phyloP scores from a whole-genome alignment of 768 basidiomycete species.

The Lenzites betulinus region DNA sequence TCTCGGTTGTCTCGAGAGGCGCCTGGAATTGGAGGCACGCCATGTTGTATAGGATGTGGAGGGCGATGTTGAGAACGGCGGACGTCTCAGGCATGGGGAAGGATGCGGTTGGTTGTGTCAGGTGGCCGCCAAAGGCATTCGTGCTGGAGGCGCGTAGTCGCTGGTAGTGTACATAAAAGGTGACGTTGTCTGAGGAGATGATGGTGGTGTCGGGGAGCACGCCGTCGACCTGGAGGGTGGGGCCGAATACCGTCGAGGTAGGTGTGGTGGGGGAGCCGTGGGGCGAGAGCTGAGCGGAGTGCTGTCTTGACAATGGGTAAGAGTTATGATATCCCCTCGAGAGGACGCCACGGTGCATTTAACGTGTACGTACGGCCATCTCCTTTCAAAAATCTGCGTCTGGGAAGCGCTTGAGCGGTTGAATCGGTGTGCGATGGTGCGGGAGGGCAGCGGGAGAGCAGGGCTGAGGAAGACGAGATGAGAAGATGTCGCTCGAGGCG shows the following conservation, averaged over 20 bases:
- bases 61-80: constrained; percentile 62
- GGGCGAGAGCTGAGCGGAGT: neutral
- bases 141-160: constrained; percentile 57
- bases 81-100: constrained; percentile 61
- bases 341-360: too few species aligned
- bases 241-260: constrained; percentile 79
- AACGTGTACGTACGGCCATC: too few species aligned
- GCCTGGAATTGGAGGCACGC: constrained; percentile 74
- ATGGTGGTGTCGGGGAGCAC: constrained; percentile 60
- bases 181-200: constrained; percentile 71
- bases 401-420: too few species aligned
- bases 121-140: constrained; percentile 61
- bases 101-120: constrained; percentile 46
- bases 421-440: too few species aligned
- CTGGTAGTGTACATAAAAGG: constrained; percentile 75
- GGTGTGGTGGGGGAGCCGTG: constrained; percentile 34
- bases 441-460: too few species aligned
- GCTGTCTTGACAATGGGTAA: neutral
- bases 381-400: too few species aligned
- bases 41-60: constrained; percentile 72
- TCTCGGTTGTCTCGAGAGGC: constrained; percentile 43
- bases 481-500: too few species aligned
- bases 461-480: too few species aligned
- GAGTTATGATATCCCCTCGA: too few species aligned
- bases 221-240: constrained; percentile 54